Base-by-base conservation (phyloP, 73 alveolate genomes). In the Paraurostyla sp. region DNA sequence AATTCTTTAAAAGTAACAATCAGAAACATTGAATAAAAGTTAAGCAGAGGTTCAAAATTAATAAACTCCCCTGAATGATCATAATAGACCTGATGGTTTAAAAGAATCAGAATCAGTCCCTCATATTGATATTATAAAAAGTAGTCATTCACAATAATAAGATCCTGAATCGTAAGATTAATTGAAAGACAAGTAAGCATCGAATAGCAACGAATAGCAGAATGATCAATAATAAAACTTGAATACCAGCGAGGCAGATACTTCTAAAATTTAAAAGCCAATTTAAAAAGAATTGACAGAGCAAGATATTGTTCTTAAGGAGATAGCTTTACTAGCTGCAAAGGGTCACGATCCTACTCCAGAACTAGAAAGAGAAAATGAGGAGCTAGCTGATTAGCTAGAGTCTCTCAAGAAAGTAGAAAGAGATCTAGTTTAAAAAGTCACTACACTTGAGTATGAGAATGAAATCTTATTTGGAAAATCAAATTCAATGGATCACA, bases 281-380 rank as follows among this genome's bases (percentile, higher is more conserved):
- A 18, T 15, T 15, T 15, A 18, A 49, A 3, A 73, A 43, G 86
- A 73, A 32, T 2, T 73, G 3, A 73, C 32, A 32, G 86, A 73
- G 38, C 29, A 73, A 48, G 86, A 73, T 43, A 16, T 48, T 43
- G 86, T 49, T 22, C 32, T 73, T 13, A 48, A 73, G 56, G 86
- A 73, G 71, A 73, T 73, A 18, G 86, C 86, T 13, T 49, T 23
- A 16, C 33, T 73, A 30, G 86, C 86, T 7, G 50, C 86, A 3
- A 43, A 73, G 29, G 86, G 86, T 3, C 71, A 48, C 50, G 86
- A 73, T 25, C 86, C 86, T 29, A 73, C 86, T 0, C 86, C 86
- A 3, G 71, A 73, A 43, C 52, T 73, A 6, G 71, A 48, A 29
- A 43, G 46, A 38, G 86, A 73, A 73, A 73, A 73, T 48, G 86